These are phyloP conservation scores for Paramecium bursaria DNA, from an alignment of 73 alveolate genomes.

Conservation along the genomic window DNA sequence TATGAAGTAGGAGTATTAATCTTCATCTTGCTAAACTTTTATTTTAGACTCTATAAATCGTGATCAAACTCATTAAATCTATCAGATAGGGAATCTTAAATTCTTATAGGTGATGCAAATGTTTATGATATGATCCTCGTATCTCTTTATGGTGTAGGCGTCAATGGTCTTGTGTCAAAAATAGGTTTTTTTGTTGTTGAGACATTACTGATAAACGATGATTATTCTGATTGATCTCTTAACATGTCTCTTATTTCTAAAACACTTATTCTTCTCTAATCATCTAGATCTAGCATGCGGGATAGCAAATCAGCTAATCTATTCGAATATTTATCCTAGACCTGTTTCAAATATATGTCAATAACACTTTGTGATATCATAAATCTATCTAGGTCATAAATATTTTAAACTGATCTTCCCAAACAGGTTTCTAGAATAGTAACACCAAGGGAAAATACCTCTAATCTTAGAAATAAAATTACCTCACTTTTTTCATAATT, in stretches of 20 bases:
- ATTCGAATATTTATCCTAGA: background rate
- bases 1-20: slow-evolving; percentile 52
- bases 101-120: too few relatives aligned
- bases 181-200: too few relatives aligned
- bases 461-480: background rate
- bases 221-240: too few relatives aligned
- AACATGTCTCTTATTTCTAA: too few relatives aligned
- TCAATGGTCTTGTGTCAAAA: too few relatives aligned
- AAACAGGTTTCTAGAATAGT: slow-evolving; percentile 8
- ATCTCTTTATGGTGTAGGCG: too few relatives aligned
- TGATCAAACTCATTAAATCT: too few relatives aligned
- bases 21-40: slow-evolving; percentile 3
- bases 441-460: slow-evolving; percentile 51
- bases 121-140: too few relatives aligned
- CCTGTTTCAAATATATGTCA: background rate
- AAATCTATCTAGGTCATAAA: slow-evolving; percentile 20
- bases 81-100: too few relatives aligned
- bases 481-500: slow-evolving; percentile 54
- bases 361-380: background rate
- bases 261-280: slow-evolving; percentile 21
- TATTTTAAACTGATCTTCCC: slow-evolving; percentile 7
- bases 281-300: slow-evolving; percentile 29
- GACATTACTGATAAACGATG: too few relatives aligned
- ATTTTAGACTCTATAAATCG: background rate
- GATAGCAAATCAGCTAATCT: background rate